Percentiles rank a stretch among this genome's conserved stretches.
phyloP scores from a whole-genome alignment of 805 yeast species.

The Schizosaccharomyces lindneri region DNA sequence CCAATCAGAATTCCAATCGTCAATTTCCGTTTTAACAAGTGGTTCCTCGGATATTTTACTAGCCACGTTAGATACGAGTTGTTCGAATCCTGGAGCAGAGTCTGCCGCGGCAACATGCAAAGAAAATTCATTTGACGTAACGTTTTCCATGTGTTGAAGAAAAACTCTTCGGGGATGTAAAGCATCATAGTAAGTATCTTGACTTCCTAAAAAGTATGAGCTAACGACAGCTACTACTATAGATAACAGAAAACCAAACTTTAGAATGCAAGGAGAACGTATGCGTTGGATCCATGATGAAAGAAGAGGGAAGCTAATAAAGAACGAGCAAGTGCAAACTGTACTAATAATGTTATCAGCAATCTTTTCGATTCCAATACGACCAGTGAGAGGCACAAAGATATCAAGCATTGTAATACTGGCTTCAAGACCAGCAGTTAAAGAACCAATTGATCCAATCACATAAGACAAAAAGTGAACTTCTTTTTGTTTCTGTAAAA shows the following conservation, averaged over 20 bases:
- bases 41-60: not conserved
- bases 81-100: not conserved
- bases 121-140: not conserved
- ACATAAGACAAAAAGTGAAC: not conserved
- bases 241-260: not conserved
- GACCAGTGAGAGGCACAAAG: slow-evolving; percentile 2
- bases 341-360: not conserved
- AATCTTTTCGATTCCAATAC: not conserved
- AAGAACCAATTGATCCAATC: not conserved
- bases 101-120: not conserved
- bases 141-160: not conserved
- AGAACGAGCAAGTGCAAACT: not conserved
- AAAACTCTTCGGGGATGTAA: slow-evolving; percentile 1
- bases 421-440: not conserved
- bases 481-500: not conserved
- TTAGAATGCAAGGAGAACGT: not conserved
- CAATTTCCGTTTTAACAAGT: not conserved
- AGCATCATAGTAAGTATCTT: not conserved
- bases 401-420: not conserved
- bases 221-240: not conserved
- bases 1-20: slow-evolving; percentile 2
- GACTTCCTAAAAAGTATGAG: not conserved
- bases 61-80: not conserved
- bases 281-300: not conserved
- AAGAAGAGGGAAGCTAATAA: not conserved